phyloP scores from a whole-genome alignment of 129 eudicot genomes.

The Logfia minima region DNA sequence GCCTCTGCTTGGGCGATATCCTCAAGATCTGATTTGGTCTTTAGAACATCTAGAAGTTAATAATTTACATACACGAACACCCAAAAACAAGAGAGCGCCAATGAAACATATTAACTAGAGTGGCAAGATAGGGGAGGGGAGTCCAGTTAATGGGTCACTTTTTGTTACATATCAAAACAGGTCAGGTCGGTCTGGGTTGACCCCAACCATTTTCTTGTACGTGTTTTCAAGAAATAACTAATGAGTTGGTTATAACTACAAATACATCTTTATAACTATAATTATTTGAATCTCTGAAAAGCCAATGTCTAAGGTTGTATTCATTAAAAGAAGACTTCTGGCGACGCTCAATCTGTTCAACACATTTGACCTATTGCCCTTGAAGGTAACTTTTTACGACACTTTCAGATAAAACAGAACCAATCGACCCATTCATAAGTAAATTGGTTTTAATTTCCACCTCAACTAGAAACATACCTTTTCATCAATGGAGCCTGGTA shows the following conservation, averaged over 20 bases:
- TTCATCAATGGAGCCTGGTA: conserved; percentile 53
- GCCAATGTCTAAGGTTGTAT: conserved; percentile 1
- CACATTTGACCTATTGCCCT: not conserved
- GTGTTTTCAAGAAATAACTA: too few relatives aligned
- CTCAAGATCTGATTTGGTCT: conserved; percentile 65
- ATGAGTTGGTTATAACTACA: not conserved
- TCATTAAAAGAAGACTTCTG: not conserved
- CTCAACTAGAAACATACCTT: conserved; percentile 50
- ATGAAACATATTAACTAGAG: conserved; percentile 1
- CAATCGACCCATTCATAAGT: not conserved
- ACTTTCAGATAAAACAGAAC: not conserved
- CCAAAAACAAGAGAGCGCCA: conserved; percentile 1
- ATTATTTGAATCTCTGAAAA: not conserved
- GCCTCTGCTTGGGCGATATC: conserved; percentile 61
- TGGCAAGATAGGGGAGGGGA: not conserved
- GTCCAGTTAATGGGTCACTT: conserved; percentile 2
- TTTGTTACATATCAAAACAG: conserved; percentile 4
- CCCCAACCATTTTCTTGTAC: too few relatives aligned
- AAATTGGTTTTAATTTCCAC: not conserved
- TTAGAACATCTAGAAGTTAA: conserved; percentile 32
- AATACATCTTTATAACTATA: not conserved
- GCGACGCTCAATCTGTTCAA: not conserved
- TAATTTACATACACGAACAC: conserved; percentile 26
- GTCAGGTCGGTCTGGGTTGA: not conserved
- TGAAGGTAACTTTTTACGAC: not conserved